phyloP scores from a whole-genome alignment of 2,329 filamentous ascomycete genomes.

The Fusarium keratoplasticum region DNA sequence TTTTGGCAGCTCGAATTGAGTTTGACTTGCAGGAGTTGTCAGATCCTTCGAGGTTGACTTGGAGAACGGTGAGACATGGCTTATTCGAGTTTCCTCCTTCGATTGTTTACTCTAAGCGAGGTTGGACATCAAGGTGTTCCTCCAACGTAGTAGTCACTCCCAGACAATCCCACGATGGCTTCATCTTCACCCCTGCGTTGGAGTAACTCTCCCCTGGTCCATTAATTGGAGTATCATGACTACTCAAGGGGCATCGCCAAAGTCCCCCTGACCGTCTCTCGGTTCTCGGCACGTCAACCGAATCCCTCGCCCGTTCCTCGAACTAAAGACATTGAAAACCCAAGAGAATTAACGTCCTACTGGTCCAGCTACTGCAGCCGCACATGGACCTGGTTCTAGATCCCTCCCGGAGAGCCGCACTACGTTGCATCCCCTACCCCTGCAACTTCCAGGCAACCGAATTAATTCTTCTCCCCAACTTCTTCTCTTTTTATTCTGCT shows the following conservation, averaged over 20 bases:
- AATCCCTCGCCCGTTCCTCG: background rate
- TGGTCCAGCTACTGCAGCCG: background rate
- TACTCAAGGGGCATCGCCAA: background rate
- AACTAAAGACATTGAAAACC: background rate
- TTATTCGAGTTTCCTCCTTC: background rate
- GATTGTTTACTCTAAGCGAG: background rate
- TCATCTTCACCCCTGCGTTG: background rate
- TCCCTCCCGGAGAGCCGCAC: slow-evolving; percentile 21
- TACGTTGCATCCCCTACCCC: slow-evolving; percentile 17
- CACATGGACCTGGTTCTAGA: background rate
- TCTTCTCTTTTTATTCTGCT: slow-evolving; percentile 21
- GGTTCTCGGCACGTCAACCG: background rate
- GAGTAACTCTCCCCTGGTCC: background rate
- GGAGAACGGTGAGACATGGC: background rate
- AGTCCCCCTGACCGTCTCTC: background rate
- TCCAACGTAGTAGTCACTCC: background rate
- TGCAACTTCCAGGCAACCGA: slow-evolving; percentile 21
- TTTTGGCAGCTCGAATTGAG: background rate
- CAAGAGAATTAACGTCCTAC: background rate
- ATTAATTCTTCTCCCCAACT: slow-evolving; percentile 6
- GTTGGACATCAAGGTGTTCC: background rate
- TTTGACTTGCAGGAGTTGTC: background rate
- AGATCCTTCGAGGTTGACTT: background rate
- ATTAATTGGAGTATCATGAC: background rate
- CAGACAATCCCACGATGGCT: background rate